Base-by-base conservation (phyloP, 176 grass and related monocot species). In the Juncus inflexus region DNA sequence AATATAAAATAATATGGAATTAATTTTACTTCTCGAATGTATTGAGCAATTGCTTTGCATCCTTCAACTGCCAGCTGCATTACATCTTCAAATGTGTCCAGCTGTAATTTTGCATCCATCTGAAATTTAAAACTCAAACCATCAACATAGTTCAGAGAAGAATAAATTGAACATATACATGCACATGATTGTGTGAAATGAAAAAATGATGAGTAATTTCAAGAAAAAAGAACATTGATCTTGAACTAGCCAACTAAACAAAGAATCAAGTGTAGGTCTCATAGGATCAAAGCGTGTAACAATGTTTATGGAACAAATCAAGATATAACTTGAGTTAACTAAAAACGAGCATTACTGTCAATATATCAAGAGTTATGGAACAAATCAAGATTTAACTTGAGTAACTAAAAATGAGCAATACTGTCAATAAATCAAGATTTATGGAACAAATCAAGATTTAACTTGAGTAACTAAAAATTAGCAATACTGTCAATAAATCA, bases 61-160 rank as follows among this genome's bases (percentile, higher is more conserved):
- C 92, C 92, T 86, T 96, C 87, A 6, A 86, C 74, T 64, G 92
- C 87, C 72, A 96, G 84, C 60, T 74, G 84, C 87, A 96, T 96
- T 54, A 96, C 84, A 67, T 69, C 85, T 83, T 96, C 92, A 84
- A 96, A 96, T 68, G 81, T 91, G 38, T 96, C 92, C 77, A 89
- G 78, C 0, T 84, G 74, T 79, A 96, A 80, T 55, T 96, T 96
- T 42, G 92, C 87, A 58, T 86, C 92, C 82, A 86, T 96, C 92
- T 96, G 80, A 58, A 73, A 79, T 80, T 37, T 11, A 74, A 14
- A 66, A 58, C 12, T 5, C 12, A 69, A 61, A 16, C 53, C 35
- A 62, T 70, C 58, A 64, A 5, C 19, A 52, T 75, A 52, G 49
- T 38, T 73, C 47, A n/a, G 61, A 50, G 36, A 69, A 58, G 71